Evolutionary conservation across 192 early-diverging fungal genomes (phyloP).

Genomic region (Pilobolus umbonatus): DNA sequence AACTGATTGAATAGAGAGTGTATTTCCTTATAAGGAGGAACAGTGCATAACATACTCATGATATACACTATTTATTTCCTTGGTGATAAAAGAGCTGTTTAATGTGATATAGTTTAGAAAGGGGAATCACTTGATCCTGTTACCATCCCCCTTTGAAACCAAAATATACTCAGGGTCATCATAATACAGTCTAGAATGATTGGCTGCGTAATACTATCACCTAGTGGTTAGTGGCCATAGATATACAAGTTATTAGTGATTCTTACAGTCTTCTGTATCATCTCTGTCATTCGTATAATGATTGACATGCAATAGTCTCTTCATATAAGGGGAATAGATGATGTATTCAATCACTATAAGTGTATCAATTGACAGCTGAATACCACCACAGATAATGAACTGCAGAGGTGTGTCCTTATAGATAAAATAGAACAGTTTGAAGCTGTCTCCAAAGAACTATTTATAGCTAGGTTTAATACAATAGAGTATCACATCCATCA

Average conservation of each 20-base stretch:
- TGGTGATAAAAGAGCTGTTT: no score
- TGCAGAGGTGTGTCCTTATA: slow-evolving; percentile 44
- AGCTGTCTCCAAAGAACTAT: slow-evolving; percentile 52
- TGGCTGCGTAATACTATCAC: neutral
- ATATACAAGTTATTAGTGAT: slow-evolving; percentile 5
- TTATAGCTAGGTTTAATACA: neutral
- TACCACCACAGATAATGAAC: slow-evolving; percentile 49
- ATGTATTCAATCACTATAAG: slow-evolving; percentile 47
- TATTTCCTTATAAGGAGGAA: neutral
- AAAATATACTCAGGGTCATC: neutral
- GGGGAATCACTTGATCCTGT: slow-evolving; percentile 24
- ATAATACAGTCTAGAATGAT: no score
- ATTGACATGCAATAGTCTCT: neutral
- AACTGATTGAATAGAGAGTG: no score
- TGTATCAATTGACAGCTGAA: slow-evolving; percentile 49
- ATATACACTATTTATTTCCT: no score
- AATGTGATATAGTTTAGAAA: no score
- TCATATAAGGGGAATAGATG: slow-evolving; percentile 35
- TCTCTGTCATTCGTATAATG: no score
- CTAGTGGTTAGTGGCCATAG: slow-evolving; percentile 10
- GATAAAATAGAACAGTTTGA: slow-evolving; percentile 55
- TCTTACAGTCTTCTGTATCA: no score
- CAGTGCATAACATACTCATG: neutral
- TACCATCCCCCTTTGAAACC: slow-evolving; percentile 18
- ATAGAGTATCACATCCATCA: neutral